Percentiles rank a stretch among this genome's conserved stretches.
These are phyloP conservation scores for Diaporthe helianthi DNA, from an alignment of 2,329 filamentous ascomycete species.

Conservation along the genomic window DNA sequence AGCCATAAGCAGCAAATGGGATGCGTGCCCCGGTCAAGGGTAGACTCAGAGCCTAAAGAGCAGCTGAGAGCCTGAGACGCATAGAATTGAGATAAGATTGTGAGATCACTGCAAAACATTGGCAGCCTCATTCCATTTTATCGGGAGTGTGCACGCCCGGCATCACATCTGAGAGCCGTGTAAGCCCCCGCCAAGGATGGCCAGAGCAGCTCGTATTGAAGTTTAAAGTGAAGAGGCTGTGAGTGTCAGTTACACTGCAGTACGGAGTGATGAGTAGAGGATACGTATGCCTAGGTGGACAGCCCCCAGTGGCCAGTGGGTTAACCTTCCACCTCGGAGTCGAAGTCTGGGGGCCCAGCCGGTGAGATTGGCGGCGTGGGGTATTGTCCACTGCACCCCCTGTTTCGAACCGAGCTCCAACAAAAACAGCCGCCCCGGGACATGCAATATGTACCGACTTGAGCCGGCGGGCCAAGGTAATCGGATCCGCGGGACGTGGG, in stretches of 20 bases:
- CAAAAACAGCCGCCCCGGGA: neutral
- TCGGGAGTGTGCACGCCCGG: neutral
- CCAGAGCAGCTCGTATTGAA: neutral
- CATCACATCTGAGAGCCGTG: conserved; percentile 1
- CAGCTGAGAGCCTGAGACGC: neutral
- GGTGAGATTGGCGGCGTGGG: neutral
- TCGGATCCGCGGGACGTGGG: conserved; percentile 11
- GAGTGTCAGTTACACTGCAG: neutral
- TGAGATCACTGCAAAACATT: neutral
- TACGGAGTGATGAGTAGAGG: neutral
- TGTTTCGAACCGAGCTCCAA: neutral
- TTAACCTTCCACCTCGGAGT: conserved; percentile 7
- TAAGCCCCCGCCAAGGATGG: neutral
- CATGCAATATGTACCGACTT: conserved; percentile 6
- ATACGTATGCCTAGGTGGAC: neutral
- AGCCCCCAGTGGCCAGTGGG: neutral
- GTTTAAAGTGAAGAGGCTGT: too few species aligned
- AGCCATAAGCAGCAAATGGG: neutral
- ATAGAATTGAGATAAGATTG: neutral
- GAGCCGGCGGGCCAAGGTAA: conserved; percentile 30
- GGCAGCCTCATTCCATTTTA: neutral
- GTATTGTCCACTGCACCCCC: neutral
- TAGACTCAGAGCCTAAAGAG: neutral
- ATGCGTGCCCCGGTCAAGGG: neutral
- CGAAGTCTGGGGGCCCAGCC: neutral